These are phyloP conservation scores for Apocynum venetum DNA, from an alignment of 257 asterid species.

Conservation along the genomic window DNA sequence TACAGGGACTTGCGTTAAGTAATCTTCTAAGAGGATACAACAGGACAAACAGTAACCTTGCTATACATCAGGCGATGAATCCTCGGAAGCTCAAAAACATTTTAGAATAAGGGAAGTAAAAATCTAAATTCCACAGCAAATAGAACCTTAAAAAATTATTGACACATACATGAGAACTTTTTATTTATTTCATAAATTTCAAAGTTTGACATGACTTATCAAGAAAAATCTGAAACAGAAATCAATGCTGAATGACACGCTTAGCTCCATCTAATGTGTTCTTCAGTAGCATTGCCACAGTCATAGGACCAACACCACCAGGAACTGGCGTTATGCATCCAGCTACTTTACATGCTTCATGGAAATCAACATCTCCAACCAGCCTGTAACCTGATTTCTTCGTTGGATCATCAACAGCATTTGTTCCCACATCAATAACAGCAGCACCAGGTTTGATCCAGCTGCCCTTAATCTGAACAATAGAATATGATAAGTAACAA, in stretches of 20 bases:
- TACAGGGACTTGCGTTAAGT: background rate
- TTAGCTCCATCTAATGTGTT: slow-evolving; percentile 87
- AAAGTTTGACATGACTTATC: background rate
- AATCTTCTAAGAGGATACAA: background rate
- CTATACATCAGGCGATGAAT: background rate
- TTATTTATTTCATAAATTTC: background rate
- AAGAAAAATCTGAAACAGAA: background rate
- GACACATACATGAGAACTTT: background rate
- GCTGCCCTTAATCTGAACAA: slow-evolving; percentile 77
- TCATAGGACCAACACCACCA: slow-evolving; percentile 98
- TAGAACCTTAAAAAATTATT: background rate
- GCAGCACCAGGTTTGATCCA: slow-evolving; percentile 99
- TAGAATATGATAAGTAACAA: background rate
- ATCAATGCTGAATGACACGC: slow-evolving; percentile 48
- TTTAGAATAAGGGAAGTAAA: background rate
- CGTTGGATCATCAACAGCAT: slow-evolving; percentile 73
- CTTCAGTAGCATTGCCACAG: slow-evolving; percentile 90
- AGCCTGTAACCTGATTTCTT: slow-evolving; percentile 86
- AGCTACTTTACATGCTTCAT: slow-evolving; percentile 78
- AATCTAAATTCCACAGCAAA: background rate
- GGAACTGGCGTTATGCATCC: slow-evolving; percentile 96
- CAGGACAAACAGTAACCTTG: background rate
- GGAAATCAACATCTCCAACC: slow-evolving; percentile 86
- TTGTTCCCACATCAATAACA: slow-evolving; percentile 92
- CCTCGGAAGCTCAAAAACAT: background rate